phyloP scores from a whole-genome alignment of 2,329 filamentous ascomycete genomes.

The Fusarium xylarioides region DNA sequence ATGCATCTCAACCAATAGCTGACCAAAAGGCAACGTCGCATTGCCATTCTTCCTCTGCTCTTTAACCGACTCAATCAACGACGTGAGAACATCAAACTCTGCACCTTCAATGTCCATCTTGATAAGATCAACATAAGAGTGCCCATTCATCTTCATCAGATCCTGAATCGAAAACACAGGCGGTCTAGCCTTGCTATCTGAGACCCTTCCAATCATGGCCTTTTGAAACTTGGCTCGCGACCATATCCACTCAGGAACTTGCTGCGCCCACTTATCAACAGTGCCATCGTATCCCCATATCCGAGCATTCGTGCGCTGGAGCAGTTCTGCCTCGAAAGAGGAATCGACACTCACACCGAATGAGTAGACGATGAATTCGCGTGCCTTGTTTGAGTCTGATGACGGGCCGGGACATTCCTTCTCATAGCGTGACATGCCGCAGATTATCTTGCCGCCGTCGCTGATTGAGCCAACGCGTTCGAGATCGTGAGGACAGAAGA shows the following conservation, averaged over 20 bases:
- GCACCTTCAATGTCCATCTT: slow-evolving; percentile 1
- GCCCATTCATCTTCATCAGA: background rate
- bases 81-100: background rate
- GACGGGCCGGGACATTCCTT: background rate
- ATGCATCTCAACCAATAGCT: background rate
- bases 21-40: background rate
- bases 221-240: background rate
- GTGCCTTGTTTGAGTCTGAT: background rate
- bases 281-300: background rate
- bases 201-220: background rate
- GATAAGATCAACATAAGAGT: background rate
- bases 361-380: background rate
- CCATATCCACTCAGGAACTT: background rate
- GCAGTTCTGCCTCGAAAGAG: background rate
- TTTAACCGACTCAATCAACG: background rate
- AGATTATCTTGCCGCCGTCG: background rate
- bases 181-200: background rate
- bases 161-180: background rate
- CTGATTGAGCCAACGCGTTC: background rate
- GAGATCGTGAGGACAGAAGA: background rate
- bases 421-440: background rate
- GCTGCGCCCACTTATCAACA: background rate
- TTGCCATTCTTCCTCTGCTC: background rate
- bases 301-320: background rate
- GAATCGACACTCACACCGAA: background rate